Base-by-base conservation (phyloP, 192 early-diverging fungal species). In the Fimicolochytrium jonesii region DNA sequence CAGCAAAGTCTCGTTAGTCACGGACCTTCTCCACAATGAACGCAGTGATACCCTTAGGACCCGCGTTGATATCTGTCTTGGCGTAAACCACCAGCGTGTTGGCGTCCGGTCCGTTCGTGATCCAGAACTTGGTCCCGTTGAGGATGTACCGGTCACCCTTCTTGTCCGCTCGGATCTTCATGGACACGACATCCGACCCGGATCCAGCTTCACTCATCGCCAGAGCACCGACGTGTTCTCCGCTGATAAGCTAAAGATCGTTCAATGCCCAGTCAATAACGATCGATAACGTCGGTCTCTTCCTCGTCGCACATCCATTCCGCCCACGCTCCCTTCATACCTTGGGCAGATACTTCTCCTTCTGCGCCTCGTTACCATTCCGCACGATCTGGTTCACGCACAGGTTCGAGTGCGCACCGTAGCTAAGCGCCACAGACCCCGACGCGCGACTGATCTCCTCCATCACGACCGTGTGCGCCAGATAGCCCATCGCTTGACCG, bases 351-450 rank as follows among this genome's bases (percentile, higher is more conserved):
- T 97, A 95, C 70, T 94, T 95, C 64, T 75, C 59, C 72, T 92
- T 94, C 63, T 97, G 94, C 20, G 68, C 78, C 23, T 83, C 85
- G 50, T 84, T 95, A 39, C 90, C 94, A 71, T 97, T 91, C 46
- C 92, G 80, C 25, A 87, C 87, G 44, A 97, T 93, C 73, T 97
- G 94, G 78, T 97, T 97, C 34, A 97, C 92, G 65, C 93, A 95
- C 23, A 95, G 70, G 71, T 97, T 97, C n/a, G 91, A 93, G 69
- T 97, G 94, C 7, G 94, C 94, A 50, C 92, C 94, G 70, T 97
- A 97, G 59, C 86, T 88, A 41, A 97, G 74, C 5, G 90, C 94
- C 20, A 97, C 93, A 0, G 91, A 85, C 4, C 90, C 94, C 18
- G 90, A 92, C 0, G 89, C 90, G 30, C 91, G 79, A 6, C 86